Conservation (phyloP, 2,329 filamentous ascomycete species). For the Diaporthe ilicicola region DNA sequence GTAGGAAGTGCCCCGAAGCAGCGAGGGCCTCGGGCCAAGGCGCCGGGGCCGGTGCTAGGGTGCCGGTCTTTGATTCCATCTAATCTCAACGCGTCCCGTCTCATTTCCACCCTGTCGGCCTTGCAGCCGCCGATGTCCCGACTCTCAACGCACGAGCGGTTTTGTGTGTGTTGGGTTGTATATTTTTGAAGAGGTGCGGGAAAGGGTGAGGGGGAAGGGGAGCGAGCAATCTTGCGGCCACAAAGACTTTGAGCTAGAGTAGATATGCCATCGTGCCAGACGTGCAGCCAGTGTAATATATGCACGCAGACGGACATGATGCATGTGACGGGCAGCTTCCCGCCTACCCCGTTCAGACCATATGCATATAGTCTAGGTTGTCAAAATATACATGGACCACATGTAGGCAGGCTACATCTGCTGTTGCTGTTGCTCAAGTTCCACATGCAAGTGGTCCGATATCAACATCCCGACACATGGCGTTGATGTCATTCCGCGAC, state of each 20-base stretch:
- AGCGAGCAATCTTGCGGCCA: neutral
- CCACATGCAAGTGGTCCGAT: neutral
- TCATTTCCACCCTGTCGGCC: neutral
- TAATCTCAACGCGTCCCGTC: slow-evolving; percentile 19
- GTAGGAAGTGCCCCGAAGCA: neutral
- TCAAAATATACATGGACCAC: too few species aligned
- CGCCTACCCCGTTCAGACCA: neutral
- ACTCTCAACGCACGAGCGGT: neutral
- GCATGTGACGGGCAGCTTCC: neutral
- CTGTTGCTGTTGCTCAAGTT: neutral
- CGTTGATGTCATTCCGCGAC: slow-evolving; percentile 9
- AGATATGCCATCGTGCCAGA: neutral
- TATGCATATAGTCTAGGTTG: too few species aligned
- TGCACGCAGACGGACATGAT: neutral
- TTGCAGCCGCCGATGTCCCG: neutral
- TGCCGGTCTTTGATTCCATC: slow-evolving; percentile 1
- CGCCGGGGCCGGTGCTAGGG: slow-evolving; percentile 18
- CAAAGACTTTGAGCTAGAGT: neutral
- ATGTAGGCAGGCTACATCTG: neutral
- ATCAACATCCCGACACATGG: slow-evolving; percentile 2
- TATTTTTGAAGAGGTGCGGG: neutral
- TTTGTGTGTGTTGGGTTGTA: neutral
- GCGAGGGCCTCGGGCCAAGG: slow-evolving; percentile 14
- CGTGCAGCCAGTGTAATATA: neutral
- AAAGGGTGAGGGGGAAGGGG: neutral